phyloP scores from a whole-genome alignment of 1,284 basidiomycete species.

The Retiboletus flavoniger region DNA sequence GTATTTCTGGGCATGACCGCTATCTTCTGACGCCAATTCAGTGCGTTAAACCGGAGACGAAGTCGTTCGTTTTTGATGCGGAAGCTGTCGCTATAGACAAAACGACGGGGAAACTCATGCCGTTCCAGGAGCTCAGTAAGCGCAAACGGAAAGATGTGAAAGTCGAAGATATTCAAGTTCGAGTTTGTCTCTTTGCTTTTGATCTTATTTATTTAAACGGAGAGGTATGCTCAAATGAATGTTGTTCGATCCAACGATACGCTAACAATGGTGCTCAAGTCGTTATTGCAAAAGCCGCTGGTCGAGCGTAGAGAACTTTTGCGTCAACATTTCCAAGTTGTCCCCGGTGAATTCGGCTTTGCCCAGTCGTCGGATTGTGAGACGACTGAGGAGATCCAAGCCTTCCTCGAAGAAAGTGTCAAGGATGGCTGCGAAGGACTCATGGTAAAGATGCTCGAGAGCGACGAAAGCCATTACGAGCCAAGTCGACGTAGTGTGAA shows the following conservation, averaged over 20 bases:
- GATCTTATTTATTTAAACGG: constrained; percentile 95
- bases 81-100: constrained; percentile 97
- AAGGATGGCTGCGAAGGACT: constrained; percentile 98
- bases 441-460: constrained; percentile 99
- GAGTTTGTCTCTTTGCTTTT: constrained; percentile 94
- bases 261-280: constrained; percentile 39
- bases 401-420: constrained; percentile 94
- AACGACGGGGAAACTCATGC: constrained; percentile 80
- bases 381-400: constrained; percentile 91
- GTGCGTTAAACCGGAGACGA: constrained; percentile 81
- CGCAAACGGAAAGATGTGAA: constrained; percentile 98
- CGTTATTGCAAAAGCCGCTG: constrained; percentile 65
- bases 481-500: constrained; percentile 94
- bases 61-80: constrained; percentile 91
- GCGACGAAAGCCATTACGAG: constrained; percentile 90
- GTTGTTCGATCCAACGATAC: neutral
- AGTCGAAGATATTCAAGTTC: constrained; percentile 93
- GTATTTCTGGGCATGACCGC: neutral
- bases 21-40: constrained; percentile 34
- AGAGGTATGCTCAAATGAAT: constrained; percentile 54
- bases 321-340: constrained; percentile 75
- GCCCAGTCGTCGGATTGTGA: constrained; percentile 89
- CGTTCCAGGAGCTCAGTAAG: constrained; percentile 95
- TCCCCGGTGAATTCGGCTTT: constrained; percentile 90
- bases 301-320: constrained; percentile 78